Conservation (phyloP, 1,139 yeast genomes). For the Candida dubliniensis region DNA sequence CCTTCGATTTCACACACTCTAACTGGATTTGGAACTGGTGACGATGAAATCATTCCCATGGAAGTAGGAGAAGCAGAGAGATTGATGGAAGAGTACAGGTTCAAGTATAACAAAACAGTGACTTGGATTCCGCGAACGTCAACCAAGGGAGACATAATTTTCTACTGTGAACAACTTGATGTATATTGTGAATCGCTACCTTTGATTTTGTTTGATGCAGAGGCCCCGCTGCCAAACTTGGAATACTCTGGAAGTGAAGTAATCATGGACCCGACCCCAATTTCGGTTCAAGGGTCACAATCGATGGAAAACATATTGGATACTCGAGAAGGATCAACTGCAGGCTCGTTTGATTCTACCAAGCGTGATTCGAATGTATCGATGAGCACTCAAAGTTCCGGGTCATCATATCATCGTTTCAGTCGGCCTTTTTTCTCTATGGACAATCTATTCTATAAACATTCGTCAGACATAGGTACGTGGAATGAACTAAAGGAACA, state of each 20-base stretch:
- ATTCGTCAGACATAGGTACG: slow-evolving; percentile 54
- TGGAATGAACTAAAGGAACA: slow-evolving; percentile 57
- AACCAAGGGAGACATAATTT: slow-evolving; percentile 54
- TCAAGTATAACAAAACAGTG: slow-evolving; percentile 27
- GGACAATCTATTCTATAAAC: slow-evolving; percentile 52
- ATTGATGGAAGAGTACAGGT: slow-evolving; percentile 32
- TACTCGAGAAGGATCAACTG: slow-evolving; percentile 11
- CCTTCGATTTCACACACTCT: slow-evolving; percentile 14
- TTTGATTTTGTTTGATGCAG: slow-evolving; percentile 26
- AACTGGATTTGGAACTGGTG: slow-evolving; percentile 8
- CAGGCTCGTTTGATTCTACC: slow-evolving; percentile 26
- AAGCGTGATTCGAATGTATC: slow-evolving; percentile 45
- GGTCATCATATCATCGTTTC: slow-evolving; percentile 42
- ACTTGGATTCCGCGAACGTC: slow-evolving; percentile 60
- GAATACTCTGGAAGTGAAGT: slow-evolving; percentile 31
- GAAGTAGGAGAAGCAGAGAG: slow-evolving; percentile 41
- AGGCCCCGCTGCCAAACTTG: slow-evolving; percentile 21
- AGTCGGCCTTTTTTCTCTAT: slow-evolving; percentile 42
- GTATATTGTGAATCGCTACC: slow-evolving; percentile 61
- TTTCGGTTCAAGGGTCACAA: slow-evolving; percentile 15
- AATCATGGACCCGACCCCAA: slow-evolving; percentile 24
- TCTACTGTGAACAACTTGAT: slow-evolving; percentile 58
- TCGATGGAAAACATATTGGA: slow-evolving; percentile 11
- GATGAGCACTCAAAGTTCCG: slow-evolving; percentile 26
- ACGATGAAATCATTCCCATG: slow-evolving; percentile 17